Conservation (phyloP, 306 rosid genomes). For the Lathyrus oleraceus region DNA sequence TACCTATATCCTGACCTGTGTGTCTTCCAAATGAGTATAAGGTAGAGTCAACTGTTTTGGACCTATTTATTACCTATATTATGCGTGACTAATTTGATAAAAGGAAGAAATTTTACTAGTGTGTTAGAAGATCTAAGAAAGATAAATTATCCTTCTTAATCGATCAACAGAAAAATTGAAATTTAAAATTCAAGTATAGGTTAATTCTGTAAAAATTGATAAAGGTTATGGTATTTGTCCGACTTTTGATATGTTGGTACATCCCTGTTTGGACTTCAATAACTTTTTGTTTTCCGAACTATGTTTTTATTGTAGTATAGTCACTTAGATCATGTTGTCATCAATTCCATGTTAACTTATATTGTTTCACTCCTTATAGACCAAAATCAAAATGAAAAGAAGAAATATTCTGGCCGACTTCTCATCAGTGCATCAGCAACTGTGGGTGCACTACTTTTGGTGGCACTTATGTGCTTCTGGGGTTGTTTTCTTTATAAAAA, state of each 20-base stretch:
- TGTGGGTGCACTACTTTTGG: constrained; percentile 95
- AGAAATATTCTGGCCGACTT: constrained; percentile 85
- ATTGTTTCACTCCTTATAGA: constrained; percentile 46
- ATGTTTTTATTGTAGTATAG: constrained; percentile 19
- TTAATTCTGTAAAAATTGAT: not conserved
- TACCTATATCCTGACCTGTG: constrained; percentile 9
- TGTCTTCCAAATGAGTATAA: constrained; percentile 3
- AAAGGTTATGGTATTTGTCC: constrained; percentile 4
- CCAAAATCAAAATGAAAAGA: constrained; percentile 63
- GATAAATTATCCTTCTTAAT: constrained; percentile 6
- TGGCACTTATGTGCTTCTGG: constrained; percentile 99
- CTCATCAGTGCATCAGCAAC: constrained; percentile 98
- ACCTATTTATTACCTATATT: constrained; percentile 8
- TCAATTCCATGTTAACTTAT: constrained; percentile 23
- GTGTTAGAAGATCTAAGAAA: constrained; percentile 11
- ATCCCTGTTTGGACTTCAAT: constrained; percentile 19
- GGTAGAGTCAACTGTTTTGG: not conserved
- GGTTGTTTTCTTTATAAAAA: constrained; percentile 95
- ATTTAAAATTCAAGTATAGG: not conserved
- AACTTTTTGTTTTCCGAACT: constrained; percentile 8
- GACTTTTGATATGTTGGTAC: constrained; percentile 23
- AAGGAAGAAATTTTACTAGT: constrained; percentile 9
- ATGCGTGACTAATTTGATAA: constrained; percentile 8
- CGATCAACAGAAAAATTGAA: constrained; percentile 4
- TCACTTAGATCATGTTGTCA: constrained; percentile 26